A percentile compares a stretch with the other conserved stretches of the same genome.
Evolutionary conservation across 2,329 filamentous ascomycete species (phyloP).

Genomic region (Diaporthe destruens): DNA sequence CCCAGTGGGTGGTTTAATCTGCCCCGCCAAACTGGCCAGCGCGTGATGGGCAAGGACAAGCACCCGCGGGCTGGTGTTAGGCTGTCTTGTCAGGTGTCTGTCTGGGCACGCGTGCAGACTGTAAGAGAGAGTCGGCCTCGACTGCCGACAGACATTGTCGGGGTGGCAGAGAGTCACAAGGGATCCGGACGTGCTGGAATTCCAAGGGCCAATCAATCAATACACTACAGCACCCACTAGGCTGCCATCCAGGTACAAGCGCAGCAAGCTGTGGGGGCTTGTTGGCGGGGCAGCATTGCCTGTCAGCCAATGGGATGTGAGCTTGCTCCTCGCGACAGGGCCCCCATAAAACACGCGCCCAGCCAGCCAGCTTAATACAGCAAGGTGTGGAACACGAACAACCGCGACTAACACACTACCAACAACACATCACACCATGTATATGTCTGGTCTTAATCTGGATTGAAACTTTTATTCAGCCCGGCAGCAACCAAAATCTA

Average conservation of each 20-base stretch:
- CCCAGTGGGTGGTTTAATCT: not conserved
- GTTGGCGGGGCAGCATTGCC: constrained; percentile 30
- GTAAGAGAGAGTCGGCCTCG: constrained; percentile 6
- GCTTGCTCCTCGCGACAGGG: not conserved
- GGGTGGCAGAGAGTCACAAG: not conserved
- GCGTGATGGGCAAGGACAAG: not conserved
- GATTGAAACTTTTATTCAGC: constrained; percentile 1
- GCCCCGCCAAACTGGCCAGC: constrained; percentile 9
- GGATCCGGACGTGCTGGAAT: constrained; percentile 3
- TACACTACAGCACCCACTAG: not conserved
- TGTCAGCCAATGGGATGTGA: not conserved
- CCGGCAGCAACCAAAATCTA: not conserved
- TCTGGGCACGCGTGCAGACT: constrained; percentile 12
- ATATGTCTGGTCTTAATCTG: not conserved
- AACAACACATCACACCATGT: not conserved
- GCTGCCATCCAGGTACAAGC: constrained; percentile 13
- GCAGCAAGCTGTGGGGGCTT: constrained; percentile 15
- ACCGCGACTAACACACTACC: no score
- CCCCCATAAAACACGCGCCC: constrained; percentile 21
- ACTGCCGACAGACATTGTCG: not conserved
- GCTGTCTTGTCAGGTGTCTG: not conserved
- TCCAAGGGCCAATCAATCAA: constrained; percentile 23
- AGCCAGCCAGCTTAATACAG: not conserved
- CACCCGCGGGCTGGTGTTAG: not conserved
- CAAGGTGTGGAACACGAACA: constrained; percentile 6